These are phyloP conservation scores for Populus hybrid DNA, from an alignment of 441 rosid species.

Conservation along the genomic window DNA sequence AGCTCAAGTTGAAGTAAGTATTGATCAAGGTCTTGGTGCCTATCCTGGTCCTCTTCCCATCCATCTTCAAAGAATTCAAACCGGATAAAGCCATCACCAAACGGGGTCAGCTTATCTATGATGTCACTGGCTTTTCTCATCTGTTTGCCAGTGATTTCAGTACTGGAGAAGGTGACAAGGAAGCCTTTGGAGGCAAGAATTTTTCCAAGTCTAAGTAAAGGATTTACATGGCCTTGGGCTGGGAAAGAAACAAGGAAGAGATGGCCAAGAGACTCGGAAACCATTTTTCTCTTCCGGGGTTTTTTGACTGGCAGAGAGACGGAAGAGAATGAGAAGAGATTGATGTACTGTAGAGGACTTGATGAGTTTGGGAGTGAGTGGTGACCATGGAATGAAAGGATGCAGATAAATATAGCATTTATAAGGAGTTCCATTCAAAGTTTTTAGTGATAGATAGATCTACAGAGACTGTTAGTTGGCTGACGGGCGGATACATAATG, in stretches of 20 bases:
- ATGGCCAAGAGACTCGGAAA: constrained; percentile 46
- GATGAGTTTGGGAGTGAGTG: not conserved
- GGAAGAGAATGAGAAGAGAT: not conserved
- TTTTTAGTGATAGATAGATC: too few species aligned
- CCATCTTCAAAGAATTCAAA: constrained; percentile 67
- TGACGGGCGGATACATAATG: too few species aligned
- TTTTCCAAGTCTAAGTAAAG: constrained; percentile 75
- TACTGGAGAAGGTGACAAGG: constrained; percentile 60
- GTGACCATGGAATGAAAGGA: not conserved
- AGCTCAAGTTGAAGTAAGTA: constrained; percentile 50
- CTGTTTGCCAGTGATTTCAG: constrained; percentile 45
- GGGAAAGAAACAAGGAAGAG: constrained; percentile 68
- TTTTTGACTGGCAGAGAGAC: not conserved
- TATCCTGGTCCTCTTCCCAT: constrained; percentile 52
- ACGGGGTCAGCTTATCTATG: constrained; percentile 35
- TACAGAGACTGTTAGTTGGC: too few species aligned
- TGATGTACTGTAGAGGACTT: not conserved
- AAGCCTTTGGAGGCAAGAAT: constrained; percentile 69
- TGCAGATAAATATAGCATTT: not conserved
- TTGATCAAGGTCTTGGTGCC: constrained; percentile 40
- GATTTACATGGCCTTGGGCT: constrained; percentile 78
- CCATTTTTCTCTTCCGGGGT: constrained; percentile 20
- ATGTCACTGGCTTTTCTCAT: constrained; percentile 46
- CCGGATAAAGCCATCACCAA: constrained; percentile 62
- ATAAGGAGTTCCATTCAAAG: too few species aligned